Evolutionary conservation across 2,329 filamentous ascomycete genomes (phyloP), one percentile per base, ranked within the genome.

Genomic region (Neoscytalidium dimidiatum): DNA sequence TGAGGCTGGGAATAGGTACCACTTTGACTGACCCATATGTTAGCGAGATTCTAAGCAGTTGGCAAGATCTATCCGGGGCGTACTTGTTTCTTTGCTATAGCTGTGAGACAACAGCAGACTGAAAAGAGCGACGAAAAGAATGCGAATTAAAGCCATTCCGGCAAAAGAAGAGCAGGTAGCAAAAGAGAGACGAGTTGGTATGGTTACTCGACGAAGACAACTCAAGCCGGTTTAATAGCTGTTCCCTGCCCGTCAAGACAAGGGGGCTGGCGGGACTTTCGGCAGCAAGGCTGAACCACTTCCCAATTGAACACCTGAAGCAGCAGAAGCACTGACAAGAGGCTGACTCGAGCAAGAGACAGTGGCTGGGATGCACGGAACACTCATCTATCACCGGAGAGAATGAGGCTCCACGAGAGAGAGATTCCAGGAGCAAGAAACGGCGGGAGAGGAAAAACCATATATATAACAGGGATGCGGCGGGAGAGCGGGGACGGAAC

Each of bases 1-100:
- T 75, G 31, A 88, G 74, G 7, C 68, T 69, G 5, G 81, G 81
- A 21, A 78, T 72, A 7, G 56, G 62, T 4, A 67, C 52, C 3
- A 63, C 66, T 17, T 66, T 63, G 57, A 68, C 62, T 61, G 29
- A 51, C 23, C 13, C 21, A 28, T 17, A 31, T 14, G 43, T 62
- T 31, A 62, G 58, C 11, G 17, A 19, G 8, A 11, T 26, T 14
- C 17, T 23, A 11, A 41, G 13, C 13, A 44, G 14, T 46, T 23
- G 3, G 56, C 11, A 29, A 33, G 31, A 23, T 14, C 35, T 4
- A 21, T n/a, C 26, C 13, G 26, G 19, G 11, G 19, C 3, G 13
- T 51, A 41, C 33, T 62, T 13, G 31, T 26, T 3, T 62, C 11
- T 14, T 66, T 65, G 52, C 60, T 63, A 11, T 66, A 7, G 31